Evolutionary conservation across 805 yeast genomes (phyloP), one percentile per base, ranked within the genome.

Genomic region (Wickerhamiella allomyrinae): DNA sequence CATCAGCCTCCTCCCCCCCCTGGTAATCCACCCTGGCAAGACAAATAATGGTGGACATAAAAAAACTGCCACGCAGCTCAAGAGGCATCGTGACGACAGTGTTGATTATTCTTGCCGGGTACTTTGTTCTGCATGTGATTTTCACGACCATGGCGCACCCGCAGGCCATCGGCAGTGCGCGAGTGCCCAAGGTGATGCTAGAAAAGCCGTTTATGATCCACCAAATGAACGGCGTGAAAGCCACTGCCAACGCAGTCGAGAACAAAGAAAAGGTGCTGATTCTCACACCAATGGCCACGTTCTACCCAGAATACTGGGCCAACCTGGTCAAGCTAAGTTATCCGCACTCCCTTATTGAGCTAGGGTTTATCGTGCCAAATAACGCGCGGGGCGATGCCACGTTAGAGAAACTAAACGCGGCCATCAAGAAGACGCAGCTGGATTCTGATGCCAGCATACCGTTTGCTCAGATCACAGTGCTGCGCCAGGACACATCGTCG

Each of bases 321-420:
- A 91, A 91, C 59, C 62, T 91, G 46, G 60, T 80, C 46, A 69
- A 69, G 50, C 64, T 91, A 52, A 66, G 76, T 17, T 91, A 91
- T 59, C 96, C 95, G 42, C 81, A 89, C 59, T 77, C 76, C 40
- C 70, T 82, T 47, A 70, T 89, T 40, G 93, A 87, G 53, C 68
- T 91, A 41, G 98, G 97, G 0, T 87, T 91, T 58, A 89, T 91
- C 40, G 70, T 87, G 31, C 97, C 99, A 44, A 69, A 94, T 53
- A 74, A 76, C 25, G 60, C 67, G 14, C 82, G 81, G 39, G 99
- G 97, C 29, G 95, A 87, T 60, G 59, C 58, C 15, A 93, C 94
- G 0, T 66, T 89, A 52, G 70, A 71, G 52, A 62, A 69, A 49
- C 68, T 91, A 52, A 94, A 86, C 58, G 61, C 65, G 35, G 94